These are phyloP conservation scores for Earliella scabrosa DNA, from an alignment of 1,284 basidiomycete species.

Conservation along the genomic window DNA sequence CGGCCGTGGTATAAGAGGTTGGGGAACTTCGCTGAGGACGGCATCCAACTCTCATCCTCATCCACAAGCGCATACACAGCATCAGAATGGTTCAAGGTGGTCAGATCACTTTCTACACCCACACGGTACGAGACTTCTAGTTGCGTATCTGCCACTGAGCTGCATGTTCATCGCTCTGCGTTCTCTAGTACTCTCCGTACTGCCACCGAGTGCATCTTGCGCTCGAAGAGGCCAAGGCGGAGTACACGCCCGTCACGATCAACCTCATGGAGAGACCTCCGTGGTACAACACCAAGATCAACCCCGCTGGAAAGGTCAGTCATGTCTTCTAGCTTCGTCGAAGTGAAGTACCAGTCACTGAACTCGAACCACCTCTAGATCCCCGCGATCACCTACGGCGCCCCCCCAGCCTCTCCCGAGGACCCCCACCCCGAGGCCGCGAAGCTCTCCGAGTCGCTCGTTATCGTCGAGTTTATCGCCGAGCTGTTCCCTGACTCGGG, in stretches of 20 bases:
- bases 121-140: not conserved
- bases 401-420: constrained; percentile 52
- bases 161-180: too few relatives aligned
- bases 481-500: constrained; percentile 49
- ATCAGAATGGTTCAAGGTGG: not conserved
- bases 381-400: constrained; percentile 62
- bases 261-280: constrained; percentile 65
- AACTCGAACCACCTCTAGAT: too few relatives aligned
- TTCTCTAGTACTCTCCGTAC: constrained; percentile 3
- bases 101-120: not conserved
- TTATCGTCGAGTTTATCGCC: constrained; percentile 65
- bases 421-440: constrained; percentile 57
- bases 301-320: constrained; percentile 59
- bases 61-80: not conserved
- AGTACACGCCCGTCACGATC: constrained; percentile 53
- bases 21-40: too few relatives aligned
- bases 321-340: not conserved
- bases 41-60: too few relatives aligned
- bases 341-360: too few relatives aligned
- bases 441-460: constrained; percentile 63
- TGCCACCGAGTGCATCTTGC: constrained; percentile 41
- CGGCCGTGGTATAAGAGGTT: not conserved
- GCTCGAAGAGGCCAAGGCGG: constrained; percentile 54
- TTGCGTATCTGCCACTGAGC: too few relatives aligned
- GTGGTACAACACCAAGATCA: constrained; percentile 65